Conservation (phyloP, 2,329 filamentous ascomycete species). For the Tolypocladium album region DNA sequence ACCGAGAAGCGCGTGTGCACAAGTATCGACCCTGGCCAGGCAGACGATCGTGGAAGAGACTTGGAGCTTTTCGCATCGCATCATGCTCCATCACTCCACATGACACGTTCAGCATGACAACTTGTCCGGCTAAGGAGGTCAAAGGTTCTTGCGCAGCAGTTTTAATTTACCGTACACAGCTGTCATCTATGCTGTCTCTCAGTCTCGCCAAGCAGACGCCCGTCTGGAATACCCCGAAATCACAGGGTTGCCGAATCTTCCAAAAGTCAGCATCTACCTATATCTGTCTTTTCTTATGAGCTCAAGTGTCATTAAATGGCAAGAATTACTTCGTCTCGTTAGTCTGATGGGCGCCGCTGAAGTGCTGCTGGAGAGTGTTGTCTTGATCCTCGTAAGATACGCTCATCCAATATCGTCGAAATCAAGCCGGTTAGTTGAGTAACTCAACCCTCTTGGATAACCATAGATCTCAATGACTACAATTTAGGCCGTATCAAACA, state of each 20-base stretch:
- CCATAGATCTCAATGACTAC: accelerated
- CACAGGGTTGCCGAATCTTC: too few species aligned
- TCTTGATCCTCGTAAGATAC: not conserved
- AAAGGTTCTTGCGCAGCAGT: not conserved
- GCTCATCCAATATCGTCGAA: not conserved
- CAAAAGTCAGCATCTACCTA: too few species aligned
- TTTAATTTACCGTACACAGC: not conserved
- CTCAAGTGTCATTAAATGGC: too few species aligned
- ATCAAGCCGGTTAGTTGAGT: not conserved
- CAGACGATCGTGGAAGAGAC: not conserved
- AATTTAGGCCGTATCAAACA: too few species aligned
- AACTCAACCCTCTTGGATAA: not conserved
- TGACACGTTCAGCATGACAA: not conserved
- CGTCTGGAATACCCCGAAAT: too few species aligned
- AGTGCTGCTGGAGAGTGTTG: not conserved
- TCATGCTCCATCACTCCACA: not conserved
- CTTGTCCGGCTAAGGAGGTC: not conserved
- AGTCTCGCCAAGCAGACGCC: not conserved
- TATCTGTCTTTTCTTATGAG: too few species aligned
- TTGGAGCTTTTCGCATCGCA: not conserved
- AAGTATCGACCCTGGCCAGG: not conserved
- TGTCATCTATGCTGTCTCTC: not conserved
- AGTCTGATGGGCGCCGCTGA: not conserved
- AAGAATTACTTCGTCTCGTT: too few species aligned
- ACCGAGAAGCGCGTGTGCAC: not conserved